A percentile compares a stretch with the other conserved stretches of the same genome.
Conservation (phyloP, 257 asterid species). For the Paraleonurus japonicus region DNA sequence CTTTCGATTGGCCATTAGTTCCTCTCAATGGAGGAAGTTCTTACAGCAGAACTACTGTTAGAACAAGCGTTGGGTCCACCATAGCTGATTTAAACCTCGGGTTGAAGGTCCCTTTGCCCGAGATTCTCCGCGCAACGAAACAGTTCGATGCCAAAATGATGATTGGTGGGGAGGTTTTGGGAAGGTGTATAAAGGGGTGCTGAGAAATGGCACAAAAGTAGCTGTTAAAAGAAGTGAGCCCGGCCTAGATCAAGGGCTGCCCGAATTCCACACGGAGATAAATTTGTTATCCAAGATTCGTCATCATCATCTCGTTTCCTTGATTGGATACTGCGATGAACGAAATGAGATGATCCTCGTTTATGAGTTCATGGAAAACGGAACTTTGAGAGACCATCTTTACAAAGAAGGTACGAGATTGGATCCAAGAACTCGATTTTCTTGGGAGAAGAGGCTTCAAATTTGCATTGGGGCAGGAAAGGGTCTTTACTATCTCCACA, state of each 20-base stretch:
- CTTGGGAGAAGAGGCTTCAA: conserved; percentile 54
- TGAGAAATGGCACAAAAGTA: conserved; percentile 45
- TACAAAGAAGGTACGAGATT: conserved; percentile 20
- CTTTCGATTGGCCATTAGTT: conserved; percentile 25
- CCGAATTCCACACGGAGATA: conserved; percentile 61
- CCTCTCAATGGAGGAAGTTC: conserved; percentile 32
- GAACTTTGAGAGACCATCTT: conserved; percentile 57
- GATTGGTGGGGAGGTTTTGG: conserved; percentile 75
- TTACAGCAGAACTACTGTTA: conserved; percentile 28
- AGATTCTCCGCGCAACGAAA: conserved; percentile 46
- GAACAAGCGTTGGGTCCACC: conserved; percentile 26
- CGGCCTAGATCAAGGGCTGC: conserved; percentile 49
- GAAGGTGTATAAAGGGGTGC: conserved; percentile 52
- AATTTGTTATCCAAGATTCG: conserved; percentile 49
- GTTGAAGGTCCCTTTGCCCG: conserved; percentile 40
- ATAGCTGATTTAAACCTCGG: conserved; percentile 43
- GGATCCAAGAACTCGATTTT: conserved; percentile 10
- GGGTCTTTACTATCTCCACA: conserved; percentile 57
- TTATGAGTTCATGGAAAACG: conserved; percentile 66
- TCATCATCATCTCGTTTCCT: conserved; percentile 56
- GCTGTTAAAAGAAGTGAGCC: conserved; percentile 68
- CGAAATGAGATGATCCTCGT: conserved; percentile 54
- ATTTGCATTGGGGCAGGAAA: conserved; percentile 56
- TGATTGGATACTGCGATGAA: conserved; percentile 64
- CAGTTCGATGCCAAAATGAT: conserved; percentile 34